Percentiles rank a stretch among this genome's conserved stretches.
These are phyloP conservation scores for Gastrodia elata DNA, from an alignment of 106 monocot species.

Conservation along the genomic window DNA sequence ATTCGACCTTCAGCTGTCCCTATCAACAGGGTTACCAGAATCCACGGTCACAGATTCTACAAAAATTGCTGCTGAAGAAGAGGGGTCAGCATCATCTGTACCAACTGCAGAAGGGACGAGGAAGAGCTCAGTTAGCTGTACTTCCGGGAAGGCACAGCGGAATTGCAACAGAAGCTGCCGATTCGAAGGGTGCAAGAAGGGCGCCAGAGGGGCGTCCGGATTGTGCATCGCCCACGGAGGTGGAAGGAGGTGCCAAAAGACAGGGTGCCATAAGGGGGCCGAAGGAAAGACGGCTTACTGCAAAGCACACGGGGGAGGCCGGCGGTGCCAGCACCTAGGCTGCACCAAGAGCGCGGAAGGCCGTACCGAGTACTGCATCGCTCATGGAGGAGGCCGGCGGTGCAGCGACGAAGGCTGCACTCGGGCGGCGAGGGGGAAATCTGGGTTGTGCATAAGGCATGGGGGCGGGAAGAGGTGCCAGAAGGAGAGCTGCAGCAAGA, in stretches of 20 bases:
- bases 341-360: conserved; percentile 58
- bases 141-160: conserved; percentile 32
- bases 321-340: conserved; percentile 37
- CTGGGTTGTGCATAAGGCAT: conserved; percentile 44
- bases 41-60: conserved; percentile 18
- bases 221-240: conserved; percentile 53
- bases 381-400: conserved; percentile 42
- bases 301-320: conserved; percentile 51
- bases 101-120: conserved; percentile 5
- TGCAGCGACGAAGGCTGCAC: conserved; percentile 35
- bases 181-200: conserved; percentile 42
- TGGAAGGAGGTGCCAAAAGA: conserved; percentile 42
- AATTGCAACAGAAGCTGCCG: conserved; percentile 28
- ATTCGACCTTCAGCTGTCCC: conserved; percentile 37
- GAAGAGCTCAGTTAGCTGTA: conserved; percentile 27
- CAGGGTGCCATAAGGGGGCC: conserved; percentile 40
- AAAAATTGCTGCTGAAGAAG: conserved; percentile 25
- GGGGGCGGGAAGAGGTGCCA: conserved; percentile 51
- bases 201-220: conserved; percentile 51
- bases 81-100: conserved; percentile 29
- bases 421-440: conserved; percentile 43
- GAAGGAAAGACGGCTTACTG: conserved; percentile 41
- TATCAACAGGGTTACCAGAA: conserved; percentile 34
- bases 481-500: conserved; percentile 37
- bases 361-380: conserved; percentile 44